A percentile compares a stretch with the other conserved stretches of the same genome.
Conservation (phyloP, 495 filamentous ascomycete genomes). For the Penicillium verhagenii region DNA sequence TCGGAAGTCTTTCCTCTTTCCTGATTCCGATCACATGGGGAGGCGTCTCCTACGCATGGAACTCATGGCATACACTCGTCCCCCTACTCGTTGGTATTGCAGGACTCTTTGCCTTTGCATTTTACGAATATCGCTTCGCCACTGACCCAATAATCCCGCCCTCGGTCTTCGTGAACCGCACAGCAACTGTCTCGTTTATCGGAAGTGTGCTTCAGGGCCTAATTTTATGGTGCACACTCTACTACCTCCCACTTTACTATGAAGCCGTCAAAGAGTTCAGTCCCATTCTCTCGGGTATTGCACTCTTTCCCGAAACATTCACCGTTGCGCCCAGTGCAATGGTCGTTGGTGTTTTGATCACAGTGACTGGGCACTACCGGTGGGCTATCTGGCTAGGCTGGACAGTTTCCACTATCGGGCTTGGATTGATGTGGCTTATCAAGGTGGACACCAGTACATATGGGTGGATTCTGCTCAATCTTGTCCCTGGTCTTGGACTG, state of each 20-base stretch:
- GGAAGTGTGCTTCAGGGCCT: conserved; percentile 50
- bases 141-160: conserved; percentile 49
- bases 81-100: conserved; percentile 55
- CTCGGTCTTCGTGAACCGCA: conserved; percentile 48
- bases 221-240: conserved; percentile 46
- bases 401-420: conserved; percentile 46
- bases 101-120: conserved; percentile 43
- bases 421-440: conserved; percentile 47
- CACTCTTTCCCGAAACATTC: conserved; percentile 51
- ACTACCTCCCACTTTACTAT: conserved; percentile 51
- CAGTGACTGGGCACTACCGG: conserved; percentile 44
- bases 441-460: conserved; percentile 39
- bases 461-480: conserved; percentile 48
- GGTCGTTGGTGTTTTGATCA: conserved; percentile 44
- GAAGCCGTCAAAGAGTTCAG: conserved; percentile 51
- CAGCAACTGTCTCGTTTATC: conserved; percentile 42
- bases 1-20: conserved; percentile 46
- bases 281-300: conserved; percentile 46
- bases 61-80: conserved; percentile 51
- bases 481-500: conserved; percentile 47
- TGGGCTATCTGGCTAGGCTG: conserved; percentile 56
- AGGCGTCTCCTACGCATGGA: conserved; percentile 49
- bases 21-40: conserved; percentile 53
- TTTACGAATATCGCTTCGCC: conserved; percentile 50
- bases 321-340: conserved; percentile 52